These are phyloP conservation scores for Phytophthora meadii DNA, from an alignment of 352 stramenopile species.

Conservation along the genomic window DNA sequence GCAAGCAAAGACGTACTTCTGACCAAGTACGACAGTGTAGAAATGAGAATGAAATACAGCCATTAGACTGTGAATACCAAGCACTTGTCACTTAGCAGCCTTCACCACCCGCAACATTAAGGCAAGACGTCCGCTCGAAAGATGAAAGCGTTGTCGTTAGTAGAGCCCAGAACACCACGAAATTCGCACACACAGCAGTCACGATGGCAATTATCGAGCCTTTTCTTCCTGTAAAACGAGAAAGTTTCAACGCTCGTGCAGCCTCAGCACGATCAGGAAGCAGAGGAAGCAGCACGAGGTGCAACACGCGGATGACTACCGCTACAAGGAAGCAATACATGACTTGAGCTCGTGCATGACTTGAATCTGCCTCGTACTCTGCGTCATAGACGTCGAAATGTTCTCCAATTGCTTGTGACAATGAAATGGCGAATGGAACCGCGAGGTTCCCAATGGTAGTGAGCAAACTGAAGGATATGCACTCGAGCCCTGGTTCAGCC, in stretches of 20 bases:
- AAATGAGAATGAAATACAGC: slow-evolving; percentile 23
- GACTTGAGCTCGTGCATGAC: slow-evolving; percentile 46
- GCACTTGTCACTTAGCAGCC: slow-evolving; percentile 42
- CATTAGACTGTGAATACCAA: slow-evolving; percentile 3
- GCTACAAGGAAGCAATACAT: slow-evolving; percentile 61
- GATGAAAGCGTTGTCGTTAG: slow-evolving; percentile 61
- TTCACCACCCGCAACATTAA: slow-evolving; percentile 72
- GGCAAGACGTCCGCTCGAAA: slow-evolving; percentile 62
- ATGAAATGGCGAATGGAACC: slow-evolving; percentile 56
- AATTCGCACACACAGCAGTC: slow-evolving; percentile 31
- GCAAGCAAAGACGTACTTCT: too few relatives aligned
- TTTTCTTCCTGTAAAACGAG: slow-evolving; percentile 25
- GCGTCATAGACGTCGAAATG: slow-evolving; percentile 71
- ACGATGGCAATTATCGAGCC: slow-evolving; percentile 33
- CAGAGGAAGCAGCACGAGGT: slow-evolving; percentile 44
- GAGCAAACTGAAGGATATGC: slow-evolving; percentile 59
- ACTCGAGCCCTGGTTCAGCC: slow-evolving; percentile 54
- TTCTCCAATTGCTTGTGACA: slow-evolving; percentile 69
- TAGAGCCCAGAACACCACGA: slow-evolving; percentile 63
- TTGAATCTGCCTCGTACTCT: slow-evolving; percentile 55
- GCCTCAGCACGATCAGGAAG: slow-evolving; percentile 51
- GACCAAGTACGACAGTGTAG: too few relatives aligned
- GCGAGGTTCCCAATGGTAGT: slow-evolving; percentile 62
- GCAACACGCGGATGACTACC: slow-evolving; percentile 41
- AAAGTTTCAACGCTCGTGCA: slow-evolving; percentile 41